phyloP scores from a whole-genome alignment of 1,284 basidiomycete species.

The Golubevia sp. region DNA sequence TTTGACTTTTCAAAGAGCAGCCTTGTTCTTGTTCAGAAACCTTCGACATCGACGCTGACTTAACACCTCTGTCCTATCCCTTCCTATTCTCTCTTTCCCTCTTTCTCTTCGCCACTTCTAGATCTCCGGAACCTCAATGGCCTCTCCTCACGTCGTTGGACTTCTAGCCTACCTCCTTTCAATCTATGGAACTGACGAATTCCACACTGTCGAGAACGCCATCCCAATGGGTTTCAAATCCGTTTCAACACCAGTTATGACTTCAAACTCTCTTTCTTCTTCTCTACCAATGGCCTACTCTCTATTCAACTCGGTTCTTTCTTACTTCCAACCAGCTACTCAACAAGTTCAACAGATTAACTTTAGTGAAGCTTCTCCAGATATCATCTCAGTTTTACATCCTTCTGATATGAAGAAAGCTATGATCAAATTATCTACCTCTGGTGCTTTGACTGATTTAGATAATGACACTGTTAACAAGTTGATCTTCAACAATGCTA shows the following conservation, averaged over 20 bases:
- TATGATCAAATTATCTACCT: slow-evolving; percentile 70
- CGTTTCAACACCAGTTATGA: slow-evolving; percentile 1
- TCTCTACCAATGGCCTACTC: not conserved
- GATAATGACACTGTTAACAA: slow-evolving; percentile 51
- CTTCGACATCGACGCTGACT: not conserved
- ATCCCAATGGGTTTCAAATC: not conserved
- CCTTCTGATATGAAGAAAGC: slow-evolving; percentile 77
- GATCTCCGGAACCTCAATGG: slow-evolving; percentile 71
- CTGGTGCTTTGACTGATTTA: slow-evolving; percentile 65
- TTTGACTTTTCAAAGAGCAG: not conserved
- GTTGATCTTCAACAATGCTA: slow-evolving; percentile 60
- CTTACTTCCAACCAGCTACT: not conserved
- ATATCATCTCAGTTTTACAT: slow-evolving; percentile 62
- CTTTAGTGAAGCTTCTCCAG: not conserved
- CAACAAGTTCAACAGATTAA: not conserved
- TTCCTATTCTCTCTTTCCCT: not conserved
- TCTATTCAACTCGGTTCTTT: not conserved
- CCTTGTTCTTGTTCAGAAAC: too few relatives aligned
- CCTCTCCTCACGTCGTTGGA: slow-evolving; percentile 71
- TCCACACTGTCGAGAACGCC: slow-evolving; percentile 14
- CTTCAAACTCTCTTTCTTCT: not conserved
- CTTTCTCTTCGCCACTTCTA: slow-evolving; percentile 60
- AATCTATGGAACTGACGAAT: slow-evolving; percentile 61
- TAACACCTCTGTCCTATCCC: not conserved
- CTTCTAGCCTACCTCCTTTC: slow-evolving; percentile 83